These are phyloP conservation scores for Fagopyrum tataricum DNA, from an alignment of 148 eudicot genomes.

Conservation along the genomic window DNA sequence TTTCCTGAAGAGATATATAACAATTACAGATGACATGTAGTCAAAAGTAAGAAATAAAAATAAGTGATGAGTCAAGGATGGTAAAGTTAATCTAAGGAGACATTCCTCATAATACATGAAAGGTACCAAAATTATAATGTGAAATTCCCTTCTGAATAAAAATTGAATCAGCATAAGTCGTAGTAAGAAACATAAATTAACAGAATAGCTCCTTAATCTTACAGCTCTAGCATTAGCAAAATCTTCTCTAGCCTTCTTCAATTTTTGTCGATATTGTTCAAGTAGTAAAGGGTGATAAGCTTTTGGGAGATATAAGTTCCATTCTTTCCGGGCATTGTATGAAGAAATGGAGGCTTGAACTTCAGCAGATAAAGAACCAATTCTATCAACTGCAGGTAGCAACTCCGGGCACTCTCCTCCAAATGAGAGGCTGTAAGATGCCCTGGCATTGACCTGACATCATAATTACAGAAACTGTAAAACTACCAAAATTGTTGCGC, in stretches of 20 bases:
- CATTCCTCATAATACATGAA: not conserved
- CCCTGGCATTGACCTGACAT: constrained; percentile 75
- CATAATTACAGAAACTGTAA: constrained; percentile 4
- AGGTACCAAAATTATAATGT: not conserved
- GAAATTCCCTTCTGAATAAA: not conserved
- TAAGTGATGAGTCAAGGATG: not conserved
- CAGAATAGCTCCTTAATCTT: constrained; percentile 24
- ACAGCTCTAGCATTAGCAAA: constrained; percentile 74
- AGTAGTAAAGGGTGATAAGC: constrained; percentile 83
- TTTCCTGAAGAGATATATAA: constrained; percentile 42
- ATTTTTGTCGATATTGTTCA: constrained; percentile 50
- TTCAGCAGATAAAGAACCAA: constrained; percentile 27
- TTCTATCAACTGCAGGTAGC: constrained; percentile 40
- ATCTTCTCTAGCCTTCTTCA: constrained; percentile 67
- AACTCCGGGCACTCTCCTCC: constrained; percentile 77
- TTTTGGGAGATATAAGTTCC: constrained; percentile 74
- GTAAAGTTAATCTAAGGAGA: not conserved
- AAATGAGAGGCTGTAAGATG: constrained; percentile 72
- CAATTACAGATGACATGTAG: constrained; percentile 14
- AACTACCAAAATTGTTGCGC: not conserved
- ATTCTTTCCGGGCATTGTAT: constrained; percentile 36
- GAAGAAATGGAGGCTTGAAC: constrained; percentile 17
- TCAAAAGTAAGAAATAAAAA: not conserved
- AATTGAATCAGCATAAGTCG: not conserved
- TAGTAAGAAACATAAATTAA: constrained; percentile 14